These are phyloP conservation scores for Crithidia acanthocephali DNA, from an alignment of 208 protist species.

Conservation along the genomic window DNA sequence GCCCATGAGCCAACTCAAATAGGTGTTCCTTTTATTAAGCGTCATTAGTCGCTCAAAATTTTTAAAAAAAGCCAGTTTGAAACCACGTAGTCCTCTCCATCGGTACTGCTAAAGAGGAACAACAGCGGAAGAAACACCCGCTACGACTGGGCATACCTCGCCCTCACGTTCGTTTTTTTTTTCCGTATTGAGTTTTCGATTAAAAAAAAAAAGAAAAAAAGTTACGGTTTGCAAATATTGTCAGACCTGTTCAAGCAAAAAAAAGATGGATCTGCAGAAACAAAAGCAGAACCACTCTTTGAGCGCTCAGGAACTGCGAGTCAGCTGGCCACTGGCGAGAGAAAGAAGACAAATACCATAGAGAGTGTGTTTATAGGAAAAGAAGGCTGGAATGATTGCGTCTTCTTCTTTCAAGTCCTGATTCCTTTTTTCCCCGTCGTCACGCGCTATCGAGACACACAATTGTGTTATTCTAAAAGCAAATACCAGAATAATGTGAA, in stretches of 20 bases:
- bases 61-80: too few relatives aligned
- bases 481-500: slow-evolving; percentile 13
- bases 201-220: slow-evolving; percentile 9
- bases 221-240: slow-evolving; percentile 15
- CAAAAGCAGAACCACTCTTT: not conserved
- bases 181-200: not conserved
- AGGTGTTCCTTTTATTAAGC: too few relatives aligned
- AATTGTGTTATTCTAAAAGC: not conserved
- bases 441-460: slow-evolving; percentile 16
- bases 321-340: not conserved
- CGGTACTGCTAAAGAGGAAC: too few relatives aligned
- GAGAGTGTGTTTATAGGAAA: slow-evolving; percentile 6
- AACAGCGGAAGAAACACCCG: not conserved
- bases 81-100: too few relatives aligned
- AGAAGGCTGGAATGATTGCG: not conserved
- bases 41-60: too few relatives aligned
- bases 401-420: not conserved
- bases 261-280: not conserved
- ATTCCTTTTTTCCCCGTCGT: not conserved
- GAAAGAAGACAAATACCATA: not conserved
- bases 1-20: too few relatives aligned
- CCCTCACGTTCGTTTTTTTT: slow-evolving; percentile 16
- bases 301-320: not conserved
- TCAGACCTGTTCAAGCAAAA: not conserved
- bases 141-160: not conserved